Evolutionary conservation across 805 yeast species (phyloP).

Genomic region (Saturnispora sekii): DNA sequence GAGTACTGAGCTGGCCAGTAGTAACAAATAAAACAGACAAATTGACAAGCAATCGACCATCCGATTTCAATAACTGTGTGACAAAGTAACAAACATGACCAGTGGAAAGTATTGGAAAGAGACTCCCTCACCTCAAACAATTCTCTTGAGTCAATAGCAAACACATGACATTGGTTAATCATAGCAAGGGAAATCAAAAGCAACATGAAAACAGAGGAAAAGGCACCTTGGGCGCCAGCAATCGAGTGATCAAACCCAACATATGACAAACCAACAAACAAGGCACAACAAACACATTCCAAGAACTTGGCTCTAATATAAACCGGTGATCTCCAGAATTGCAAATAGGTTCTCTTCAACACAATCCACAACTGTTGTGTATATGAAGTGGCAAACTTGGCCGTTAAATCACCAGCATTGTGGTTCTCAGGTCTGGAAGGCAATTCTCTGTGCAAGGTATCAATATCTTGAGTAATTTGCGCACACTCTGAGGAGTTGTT

Average conservation of each 20-base stretch:
- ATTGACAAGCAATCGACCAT: slow-evolving; percentile 40
- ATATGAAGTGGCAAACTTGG: slow-evolving; percentile 40
- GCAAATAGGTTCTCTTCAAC: slow-evolving; percentile 30
- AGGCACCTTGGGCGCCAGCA: slow-evolving; percentile 48
- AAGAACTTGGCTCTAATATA: slow-evolving; percentile 42
- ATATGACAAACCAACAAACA: slow-evolving; percentile 49
- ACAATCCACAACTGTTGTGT: slow-evolving; percentile 29
- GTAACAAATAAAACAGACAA: slow-evolving; percentile 36
- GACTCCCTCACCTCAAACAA: slow-evolving; percentile 62
- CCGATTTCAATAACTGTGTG: slow-evolving; percentile 51
- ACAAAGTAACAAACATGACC: slow-evolving; percentile 48
- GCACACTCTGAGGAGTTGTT: slow-evolving; percentile 27
- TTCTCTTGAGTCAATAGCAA: slow-evolving; percentile 48
- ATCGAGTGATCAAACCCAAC: slow-evolving; percentile 43
- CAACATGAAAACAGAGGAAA: slow-evolving; percentile 44
- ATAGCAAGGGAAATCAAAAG: slow-evolving; percentile 52
- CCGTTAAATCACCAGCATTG: slow-evolving; percentile 21
- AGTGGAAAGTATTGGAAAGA: slow-evolving; percentile 61
- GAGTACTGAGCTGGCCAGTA: slow-evolving; percentile 30
- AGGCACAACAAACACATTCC: slow-evolving; percentile 33
- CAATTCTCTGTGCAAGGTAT: slow-evolving; percentile 21
- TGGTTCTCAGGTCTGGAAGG: slow-evolving; percentile 20
- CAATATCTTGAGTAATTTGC: slow-evolving; percentile 25
- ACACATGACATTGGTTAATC: slow-evolving; percentile 55
- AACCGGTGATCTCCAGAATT: slow-evolving; percentile 42